Evolutionary conservation across 495 filamentous ascomycete species (phyloP), one percentile per base, ranked within the genome.

Genomic region (Penicillium parvum): DNA sequence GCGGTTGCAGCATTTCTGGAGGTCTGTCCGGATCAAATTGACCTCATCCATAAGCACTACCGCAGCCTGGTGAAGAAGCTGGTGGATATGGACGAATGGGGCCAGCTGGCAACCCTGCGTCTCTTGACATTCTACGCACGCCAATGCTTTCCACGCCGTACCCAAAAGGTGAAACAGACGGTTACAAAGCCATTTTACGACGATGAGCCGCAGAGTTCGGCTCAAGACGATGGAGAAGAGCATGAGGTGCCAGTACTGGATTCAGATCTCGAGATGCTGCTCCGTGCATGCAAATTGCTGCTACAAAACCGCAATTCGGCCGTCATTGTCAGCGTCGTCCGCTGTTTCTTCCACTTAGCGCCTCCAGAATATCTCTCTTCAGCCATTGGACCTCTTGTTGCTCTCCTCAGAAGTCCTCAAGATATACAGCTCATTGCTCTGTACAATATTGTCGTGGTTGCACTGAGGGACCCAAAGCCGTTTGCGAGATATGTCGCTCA

Each of bases 31-130:
- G 80, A 91, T 10, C 73, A 85, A 47, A 77, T 94, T 37, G 88
- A 91, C 55, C 62, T 97, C 32, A 79, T 98, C 39, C 94, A 98
- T 65, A 82, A 86, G 53, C 85, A 91, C 57, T 98, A 96, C 58
- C 77, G 86, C 45, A 71, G 75, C 35, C 65, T 98, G 32, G 80
- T 91, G 28, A 86, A 81, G 62, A 95, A 96, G 71, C 67, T 97
- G 20, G 87, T 96, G 19, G 92, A 97, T 57, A 98, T 98, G 92
- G 92, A 98, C 64, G 92, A 98, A 63, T 98, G 92, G 92, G 83
- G 88, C 32, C 92, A 98, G 63, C 63, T 96, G 2, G 83, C 85
- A 0, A 86, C 85, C 7, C 50, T 97, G 51, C 78, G 81, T 32
- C 65, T 97, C 44, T 79, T 97, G 77, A 84, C 82, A 4, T 60